These are phyloP conservation scores for Aspergillus sp. DNA, from an alignment of 2,329 filamentous ascomycete genomes.

Conservation along the genomic window DNA sequence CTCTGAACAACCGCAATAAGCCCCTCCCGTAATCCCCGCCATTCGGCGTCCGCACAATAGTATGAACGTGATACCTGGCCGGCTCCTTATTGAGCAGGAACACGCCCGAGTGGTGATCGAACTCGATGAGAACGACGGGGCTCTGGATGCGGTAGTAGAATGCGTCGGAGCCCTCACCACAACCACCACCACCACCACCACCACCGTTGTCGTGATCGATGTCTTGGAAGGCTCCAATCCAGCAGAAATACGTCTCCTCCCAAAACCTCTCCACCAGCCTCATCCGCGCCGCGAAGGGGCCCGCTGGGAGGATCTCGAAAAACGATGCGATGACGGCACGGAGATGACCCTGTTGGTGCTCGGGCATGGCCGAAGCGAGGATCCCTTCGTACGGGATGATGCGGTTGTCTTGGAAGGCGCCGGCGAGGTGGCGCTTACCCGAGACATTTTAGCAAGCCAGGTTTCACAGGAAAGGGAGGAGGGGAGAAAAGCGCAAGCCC, in stretches of 20 bases:
- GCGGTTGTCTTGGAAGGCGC: slow-evolving; percentile 9
- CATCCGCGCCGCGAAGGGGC: not conserved
- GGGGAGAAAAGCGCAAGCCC: too few species aligned
- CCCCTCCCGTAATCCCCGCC: not conserved
- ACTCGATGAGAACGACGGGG: not conserved
- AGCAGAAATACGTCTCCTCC: slow-evolving; percentile 31
- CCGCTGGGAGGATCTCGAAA: not conserved
- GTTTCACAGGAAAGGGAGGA: too few species aligned
- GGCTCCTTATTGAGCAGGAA: not conserved
- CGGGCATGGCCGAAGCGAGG: not conserved
- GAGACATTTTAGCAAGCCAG: too few species aligned
- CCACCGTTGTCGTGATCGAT: too few species aligned
- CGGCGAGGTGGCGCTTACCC: slow-evolving; percentile 2
- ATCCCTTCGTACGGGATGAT: slow-evolving; percentile 7
- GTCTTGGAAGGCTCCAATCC: not conserved
- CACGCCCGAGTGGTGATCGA: not conserved
- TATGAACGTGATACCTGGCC: slow-evolving; percentile 1
- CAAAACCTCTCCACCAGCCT: not conserved
- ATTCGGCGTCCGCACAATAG: not conserved
- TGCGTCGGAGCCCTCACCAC: not conserved
- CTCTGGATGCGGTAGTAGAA: not conserved
- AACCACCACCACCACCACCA: too few species aligned
- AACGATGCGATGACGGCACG: not conserved
- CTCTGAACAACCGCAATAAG: not conserved
- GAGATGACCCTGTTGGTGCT: not conserved